Conservation (phyloP, 1,284 basidiomycete genomes). For the Earliella scabrosa region DNA sequence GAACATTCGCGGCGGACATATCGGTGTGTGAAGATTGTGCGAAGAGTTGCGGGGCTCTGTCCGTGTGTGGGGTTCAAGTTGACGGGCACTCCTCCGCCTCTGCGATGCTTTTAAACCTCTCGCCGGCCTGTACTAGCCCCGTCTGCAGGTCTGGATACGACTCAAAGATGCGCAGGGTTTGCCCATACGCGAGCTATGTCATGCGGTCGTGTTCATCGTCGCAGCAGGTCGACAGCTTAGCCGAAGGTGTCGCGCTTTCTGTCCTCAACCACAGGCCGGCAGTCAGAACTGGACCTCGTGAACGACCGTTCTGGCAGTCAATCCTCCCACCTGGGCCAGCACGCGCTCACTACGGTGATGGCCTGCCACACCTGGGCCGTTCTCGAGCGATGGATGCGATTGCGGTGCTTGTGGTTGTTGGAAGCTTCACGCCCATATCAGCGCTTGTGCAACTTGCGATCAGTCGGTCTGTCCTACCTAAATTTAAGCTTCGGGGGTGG, state of each 20-base stretch:
- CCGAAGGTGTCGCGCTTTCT: neutral
- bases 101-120: neutral
- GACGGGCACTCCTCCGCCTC: neutral
- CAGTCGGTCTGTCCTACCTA: too few species aligned
- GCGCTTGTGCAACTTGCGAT: too few species aligned
- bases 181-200: neutral
- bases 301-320: neutral
- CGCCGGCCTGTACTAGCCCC: too few species aligned
- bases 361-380: neutral
- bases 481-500: too few species aligned
- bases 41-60: neutral
- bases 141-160: too few species aligned
- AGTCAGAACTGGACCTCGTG: neutral
- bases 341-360: neutral
- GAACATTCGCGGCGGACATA: neutral
- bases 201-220: too few species aligned
- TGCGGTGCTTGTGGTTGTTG: neutral
- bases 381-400: neutral
- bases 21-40: neutral
- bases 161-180: neutral
- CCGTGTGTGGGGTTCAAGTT: too few species aligned
- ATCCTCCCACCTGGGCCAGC: too few species aligned
- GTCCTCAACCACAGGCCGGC: neutral
- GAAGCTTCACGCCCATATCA: neutral
- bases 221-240: too few species aligned